phyloP scores from a whole-genome alignment of 768 basidiomycete species.

The Rhizopogon vinicolor region DNA sequence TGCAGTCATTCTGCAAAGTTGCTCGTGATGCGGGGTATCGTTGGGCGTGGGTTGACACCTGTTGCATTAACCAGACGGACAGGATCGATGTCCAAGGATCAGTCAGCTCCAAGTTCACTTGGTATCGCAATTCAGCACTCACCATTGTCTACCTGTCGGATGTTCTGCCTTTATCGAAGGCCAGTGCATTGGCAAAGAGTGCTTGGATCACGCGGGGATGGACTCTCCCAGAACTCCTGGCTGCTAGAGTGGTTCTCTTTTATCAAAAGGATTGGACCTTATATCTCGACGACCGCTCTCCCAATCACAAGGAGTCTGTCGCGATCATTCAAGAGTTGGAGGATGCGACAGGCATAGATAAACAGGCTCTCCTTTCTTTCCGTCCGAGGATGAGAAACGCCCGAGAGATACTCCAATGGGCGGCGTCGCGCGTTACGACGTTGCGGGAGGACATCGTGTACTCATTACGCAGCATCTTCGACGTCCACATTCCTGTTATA shows the following conservation, averaged over 20 bases:
- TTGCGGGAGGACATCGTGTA: constrained; percentile 9
- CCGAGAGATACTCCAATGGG: constrained; percentile 6
- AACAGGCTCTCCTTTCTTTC: background rate
- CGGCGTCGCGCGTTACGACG: constrained; percentile 10
- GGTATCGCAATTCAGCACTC: constrained; percentile 8
- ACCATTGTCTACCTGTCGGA: constrained; percentile 1
- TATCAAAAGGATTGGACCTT: constrained; percentile 20
- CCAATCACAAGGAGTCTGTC: background rate
- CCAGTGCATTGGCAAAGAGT: background rate
- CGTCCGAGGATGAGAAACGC: background rate
- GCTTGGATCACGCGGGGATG: constrained; percentile 20
- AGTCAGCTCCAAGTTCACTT: constrained; percentile 8
- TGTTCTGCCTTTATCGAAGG: background rate
- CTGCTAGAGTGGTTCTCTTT: constrained; percentile 22
- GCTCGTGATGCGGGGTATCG: background rate
- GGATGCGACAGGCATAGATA: background rate
- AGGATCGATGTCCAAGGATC: background rate
- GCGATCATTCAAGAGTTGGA: background rate
- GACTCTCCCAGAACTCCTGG: constrained; percentile 24
- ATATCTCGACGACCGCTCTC: background rate
- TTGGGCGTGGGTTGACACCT: background rate
- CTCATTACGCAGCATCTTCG: constrained; percentile 8
- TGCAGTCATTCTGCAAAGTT: background rate
- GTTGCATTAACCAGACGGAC: background rate
- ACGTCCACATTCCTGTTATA: constrained; percentile 2